Evolutionary conservation across 495 filamentous ascomycete species (phyloP).

Genomic region (Lindgomyces ingoldianus): DNA sequence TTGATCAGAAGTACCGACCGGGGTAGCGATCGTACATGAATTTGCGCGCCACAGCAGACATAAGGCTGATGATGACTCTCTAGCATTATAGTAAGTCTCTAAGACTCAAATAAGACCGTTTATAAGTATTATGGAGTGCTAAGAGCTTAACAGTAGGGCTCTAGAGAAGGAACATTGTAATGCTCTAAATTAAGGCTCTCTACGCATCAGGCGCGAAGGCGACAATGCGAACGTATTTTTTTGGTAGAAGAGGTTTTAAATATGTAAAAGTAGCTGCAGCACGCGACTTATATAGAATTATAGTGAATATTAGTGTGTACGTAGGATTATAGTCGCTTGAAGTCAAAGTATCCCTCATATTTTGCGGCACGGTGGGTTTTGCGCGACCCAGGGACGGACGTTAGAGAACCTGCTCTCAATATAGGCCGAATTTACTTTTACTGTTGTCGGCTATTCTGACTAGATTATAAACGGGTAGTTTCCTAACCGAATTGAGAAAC

Average conservation of each 20-base stretch:
- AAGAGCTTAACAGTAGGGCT: neutral
- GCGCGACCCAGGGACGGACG: too few relatives aligned
- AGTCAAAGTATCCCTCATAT: too few relatives aligned
- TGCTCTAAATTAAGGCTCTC: neutral
- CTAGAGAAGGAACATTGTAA: neutral
- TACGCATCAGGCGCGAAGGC: neutral
- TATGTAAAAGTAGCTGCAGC: neutral
- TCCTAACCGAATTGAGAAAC: too few relatives aligned
- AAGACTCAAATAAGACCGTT: neutral
- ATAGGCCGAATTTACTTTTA: too few relatives aligned
- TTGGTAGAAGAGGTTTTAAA: neutral
- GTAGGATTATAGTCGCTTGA: too few relatives aligned
- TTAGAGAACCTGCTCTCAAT: too few relatives aligned
- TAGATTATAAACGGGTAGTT: too few relatives aligned
- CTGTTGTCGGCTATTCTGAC: too few relatives aligned
- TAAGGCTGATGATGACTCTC: neutral
- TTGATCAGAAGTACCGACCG: neutral
- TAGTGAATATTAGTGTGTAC: too few relatives aligned
- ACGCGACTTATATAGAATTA: too few relatives aligned
- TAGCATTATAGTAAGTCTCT: neutral
- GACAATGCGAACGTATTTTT: neutral
- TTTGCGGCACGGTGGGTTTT: too few relatives aligned
- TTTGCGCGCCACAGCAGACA: neutral
- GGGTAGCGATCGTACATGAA: neutral
- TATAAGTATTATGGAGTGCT: neutral